Evolutionary conservation across 2,329 filamentous ascomycete species (phyloP).

Genomic region (Sphaerulina vaccinii): DNA sequence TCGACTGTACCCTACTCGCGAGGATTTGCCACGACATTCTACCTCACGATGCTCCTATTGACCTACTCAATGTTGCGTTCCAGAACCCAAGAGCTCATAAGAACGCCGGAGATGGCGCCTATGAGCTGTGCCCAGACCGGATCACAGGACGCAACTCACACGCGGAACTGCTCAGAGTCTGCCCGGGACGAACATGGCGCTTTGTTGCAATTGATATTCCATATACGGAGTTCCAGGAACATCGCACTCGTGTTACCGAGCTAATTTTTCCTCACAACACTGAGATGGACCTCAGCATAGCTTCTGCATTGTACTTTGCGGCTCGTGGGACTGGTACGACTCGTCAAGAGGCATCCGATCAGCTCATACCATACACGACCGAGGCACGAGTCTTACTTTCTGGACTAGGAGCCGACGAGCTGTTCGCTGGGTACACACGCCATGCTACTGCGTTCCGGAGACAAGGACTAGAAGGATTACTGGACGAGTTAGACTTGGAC

Average conservation of each 20-base stretch:
- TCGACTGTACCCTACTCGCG: slow-evolving; percentile 89
- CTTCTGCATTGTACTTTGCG: slow-evolving; percentile 91
- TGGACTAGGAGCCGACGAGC: slow-evolving; percentile 89
- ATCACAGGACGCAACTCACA: slow-evolving; percentile 79
- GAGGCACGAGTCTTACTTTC: slow-evolving; percentile 82
- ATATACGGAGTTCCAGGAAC: slow-evolving; percentile 68
- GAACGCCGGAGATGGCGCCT: slow-evolving; percentile 47
- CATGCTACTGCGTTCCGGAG: slow-evolving; percentile 75
- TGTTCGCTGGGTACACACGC: slow-evolving; percentile 89
- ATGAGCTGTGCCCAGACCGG: slow-evolving; percentile 86
- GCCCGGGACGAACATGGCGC: slow-evolving; percentile 72
- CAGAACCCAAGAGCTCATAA: slow-evolving; percentile 75
- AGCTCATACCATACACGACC: slow-evolving; percentile 57
- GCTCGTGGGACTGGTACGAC: slow-evolving; percentile 62
- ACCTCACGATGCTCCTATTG: slow-evolving; percentile 66
- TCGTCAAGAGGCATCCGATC: neutral
- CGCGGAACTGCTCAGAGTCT: slow-evolving; percentile 68
- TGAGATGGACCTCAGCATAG: slow-evolving; percentile 97
- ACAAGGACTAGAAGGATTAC: slow-evolving; percentile 66
- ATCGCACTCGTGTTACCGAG: slow-evolving; percentile 67
- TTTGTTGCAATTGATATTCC: slow-evolving; percentile 85
- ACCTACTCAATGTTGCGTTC: slow-evolving; percentile 93
- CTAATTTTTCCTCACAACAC: slow-evolving; percentile 93
- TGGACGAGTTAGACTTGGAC: slow-evolving; percentile 82
- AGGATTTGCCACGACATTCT: slow-evolving; percentile 76